Conservation (phyloP, 2,329 filamentous ascomycete species). For the Colletotrichum destructivum region DNA sequence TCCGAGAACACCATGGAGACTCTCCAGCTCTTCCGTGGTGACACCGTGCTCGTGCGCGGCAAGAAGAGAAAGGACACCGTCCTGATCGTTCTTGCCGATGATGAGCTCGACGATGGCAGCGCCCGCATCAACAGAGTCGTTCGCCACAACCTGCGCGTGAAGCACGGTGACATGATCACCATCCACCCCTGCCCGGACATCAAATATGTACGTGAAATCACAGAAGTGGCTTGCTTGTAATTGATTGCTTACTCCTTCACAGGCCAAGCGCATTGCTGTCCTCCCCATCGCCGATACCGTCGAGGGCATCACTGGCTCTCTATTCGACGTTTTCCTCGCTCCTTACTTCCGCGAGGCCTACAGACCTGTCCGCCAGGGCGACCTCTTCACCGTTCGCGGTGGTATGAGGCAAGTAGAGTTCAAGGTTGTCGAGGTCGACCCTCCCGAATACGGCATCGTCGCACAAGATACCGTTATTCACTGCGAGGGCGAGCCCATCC, state of each 20-base stretch:
- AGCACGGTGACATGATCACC: conserved; percentile 98
- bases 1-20: conserved; percentile 99
- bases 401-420: conserved; percentile 99
- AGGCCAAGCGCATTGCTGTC: conserved; percentile 99
- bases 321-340: conserved; percentile 99
- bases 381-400: conserved; percentile 96
- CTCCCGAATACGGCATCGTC: conserved; percentile 98
- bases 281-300: conserved; percentile 98
- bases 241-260: conserved; percentile 46
- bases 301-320: conserved; percentile 95
- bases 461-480: conserved; percentile 99
- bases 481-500: conserved; percentile 95
- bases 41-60: conserved; percentile 97
- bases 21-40: conserved; percentile 97
- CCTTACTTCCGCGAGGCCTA: conserved; percentile 99
- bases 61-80: conserved; percentile 99
- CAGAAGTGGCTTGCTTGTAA: background rate
- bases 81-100: conserved; percentile 95
- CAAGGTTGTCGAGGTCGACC: conserved; percentile 99
- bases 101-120: conserved; percentile 97
- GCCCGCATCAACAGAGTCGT: conserved; percentile 99
- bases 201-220: conserved; percentile 89
- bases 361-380: conserved; percentile 95
- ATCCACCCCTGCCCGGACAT: conserved; percentile 99
- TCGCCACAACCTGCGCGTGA: conserved; percentile 97